A percentile compares a stretch with the other conserved stretches of the same genome.
phyloP scores from a whole-genome alignment of 768 basidiomycete species.

The Aureoboletus auriporus region DNA sequence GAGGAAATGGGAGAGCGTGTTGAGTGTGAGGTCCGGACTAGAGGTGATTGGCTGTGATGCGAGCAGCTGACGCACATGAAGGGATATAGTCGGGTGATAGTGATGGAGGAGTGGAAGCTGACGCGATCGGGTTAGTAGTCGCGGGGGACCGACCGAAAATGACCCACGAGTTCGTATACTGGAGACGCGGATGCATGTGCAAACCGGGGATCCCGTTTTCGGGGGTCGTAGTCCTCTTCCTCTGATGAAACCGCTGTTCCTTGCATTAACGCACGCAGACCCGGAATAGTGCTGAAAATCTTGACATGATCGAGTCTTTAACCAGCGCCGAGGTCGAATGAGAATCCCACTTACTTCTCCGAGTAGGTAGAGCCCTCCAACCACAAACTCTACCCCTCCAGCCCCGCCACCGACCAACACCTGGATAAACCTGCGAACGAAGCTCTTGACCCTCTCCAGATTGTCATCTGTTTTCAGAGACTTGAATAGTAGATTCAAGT shows the following conservation, averaged over 20 bases:
- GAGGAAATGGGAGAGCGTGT: conserved; percentile 92
- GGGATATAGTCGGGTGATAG: conserved; percentile 86
- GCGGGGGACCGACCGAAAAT: background rate
- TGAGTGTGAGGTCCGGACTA: conserved; percentile 83
- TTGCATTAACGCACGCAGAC: conserved; percentile 43
- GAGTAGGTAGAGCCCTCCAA: conserved; percentile 82
- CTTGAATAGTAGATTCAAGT: conserved; percentile 91
- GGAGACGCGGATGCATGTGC: conserved; percentile 76
- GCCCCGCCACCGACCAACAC: conserved; percentile 64
- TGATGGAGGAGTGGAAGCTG: conserved; percentile 80
- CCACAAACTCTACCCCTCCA: conserved; percentile 82
- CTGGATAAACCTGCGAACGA: conserved; percentile 82
- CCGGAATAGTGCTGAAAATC: conserved; percentile 49
- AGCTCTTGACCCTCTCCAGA: conserved; percentile 64
- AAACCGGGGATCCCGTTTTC: conserved; percentile 87
- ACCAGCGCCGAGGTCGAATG: background rate
- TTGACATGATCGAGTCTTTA: conserved; percentile 16
- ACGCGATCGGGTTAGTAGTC: background rate
- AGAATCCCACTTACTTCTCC: conserved; percentile 64
- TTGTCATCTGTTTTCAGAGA: conserved; percentile 69
- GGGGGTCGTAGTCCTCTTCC: conserved; percentile 66
- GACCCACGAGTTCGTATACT: conserved; percentile 85
- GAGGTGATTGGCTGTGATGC: conserved; percentile 69
- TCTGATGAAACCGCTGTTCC: conserved; percentile 26
- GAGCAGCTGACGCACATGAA: conserved; percentile 84